Evolutionary conservation across 73 alveolate genomes (phyloP).

Genomic region (Tetrahymena malaccensis): DNA sequence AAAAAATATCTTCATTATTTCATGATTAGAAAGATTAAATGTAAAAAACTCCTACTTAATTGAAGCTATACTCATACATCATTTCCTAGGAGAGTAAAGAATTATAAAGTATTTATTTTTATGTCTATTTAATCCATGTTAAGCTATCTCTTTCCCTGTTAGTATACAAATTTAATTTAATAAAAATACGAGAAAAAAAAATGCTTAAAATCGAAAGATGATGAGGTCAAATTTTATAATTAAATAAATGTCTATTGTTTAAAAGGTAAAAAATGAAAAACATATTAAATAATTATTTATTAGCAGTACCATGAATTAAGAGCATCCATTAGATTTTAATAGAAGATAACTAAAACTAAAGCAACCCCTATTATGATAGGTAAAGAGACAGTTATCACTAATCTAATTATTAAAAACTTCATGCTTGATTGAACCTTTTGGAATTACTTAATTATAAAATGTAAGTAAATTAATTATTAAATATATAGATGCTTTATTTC

Average conservation of each 20-base stretch:
- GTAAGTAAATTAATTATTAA: not conserved
- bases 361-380: not conserved
- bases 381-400: not conserved
- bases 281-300: no score
- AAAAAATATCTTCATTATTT: no score
- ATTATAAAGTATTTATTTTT: not conserved
- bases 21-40: no score
- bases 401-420: not conserved
- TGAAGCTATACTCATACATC: not conserved
- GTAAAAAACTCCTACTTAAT: not conserved
- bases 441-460: no score
- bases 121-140: not conserved
- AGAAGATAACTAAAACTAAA: not conserved
- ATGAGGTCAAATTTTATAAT: no score
- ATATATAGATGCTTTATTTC: not conserved
- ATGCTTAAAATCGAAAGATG: no score
- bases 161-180: no score
- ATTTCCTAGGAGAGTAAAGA: not conserved
- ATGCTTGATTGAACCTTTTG: no score
- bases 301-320: not conserved
- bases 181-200: no score
- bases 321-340: not conserved
- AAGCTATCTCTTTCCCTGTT: not conserved
- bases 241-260: no score
- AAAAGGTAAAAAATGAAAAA: no score